Evolutionary conservation across 2,329 filamentous ascomycete species (phyloP).

Genomic region (Lachnellula occidentalis): DNA sequence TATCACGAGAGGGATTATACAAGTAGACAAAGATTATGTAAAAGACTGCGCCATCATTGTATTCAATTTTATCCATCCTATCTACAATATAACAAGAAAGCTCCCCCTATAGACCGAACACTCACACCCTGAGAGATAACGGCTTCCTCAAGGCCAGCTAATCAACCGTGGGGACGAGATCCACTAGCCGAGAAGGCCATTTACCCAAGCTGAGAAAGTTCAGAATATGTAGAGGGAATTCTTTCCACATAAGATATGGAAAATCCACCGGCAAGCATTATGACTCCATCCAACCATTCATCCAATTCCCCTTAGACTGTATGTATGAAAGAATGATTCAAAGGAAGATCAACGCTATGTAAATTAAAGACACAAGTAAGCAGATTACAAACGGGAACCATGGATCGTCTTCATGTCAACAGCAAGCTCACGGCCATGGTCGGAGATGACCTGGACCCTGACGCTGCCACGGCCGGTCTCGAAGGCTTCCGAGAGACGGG

Average conservation of each 20-base stretch:
- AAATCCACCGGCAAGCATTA: not conserved
- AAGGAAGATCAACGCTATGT: slow-evolving; percentile 11
- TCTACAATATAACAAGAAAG: not conserved
- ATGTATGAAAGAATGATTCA: slow-evolving; percentile 6
- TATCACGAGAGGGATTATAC: not conserved
- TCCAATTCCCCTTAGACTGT: not conserved
- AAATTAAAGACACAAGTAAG: slow-evolving; percentile 11
- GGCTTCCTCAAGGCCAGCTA: slow-evolving; percentile 15
- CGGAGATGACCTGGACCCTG: slow-evolving; percentile 91
- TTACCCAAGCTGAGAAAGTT: not conserved
- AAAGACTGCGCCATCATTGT: not conserved
- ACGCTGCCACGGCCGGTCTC: slow-evolving; percentile 89
- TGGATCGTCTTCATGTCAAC: slow-evolving; percentile 99
- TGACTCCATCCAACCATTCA: slow-evolving; percentile 2
- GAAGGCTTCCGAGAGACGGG: slow-evolving; percentile 76
- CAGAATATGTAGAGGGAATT: slow-evolving; percentile 1
- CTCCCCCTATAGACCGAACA: not conserved
- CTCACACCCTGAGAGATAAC: not conserved
- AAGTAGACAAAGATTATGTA: not conserved
- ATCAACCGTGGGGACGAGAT: slow-evolving; percentile 16
- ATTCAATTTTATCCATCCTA: slow-evolving; percentile 1
- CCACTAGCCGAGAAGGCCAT: slow-evolving; percentile 8
- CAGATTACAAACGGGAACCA: slow-evolving; percentile 54
- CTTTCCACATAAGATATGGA: too few species aligned
- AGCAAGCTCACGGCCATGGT: slow-evolving; percentile 86